Percentiles rank a stretch among this genome's conserved stretches.
Conservation (phyloP, 768 basidiomycete genomes). For the Leccinum longicurvipes region DNA sequence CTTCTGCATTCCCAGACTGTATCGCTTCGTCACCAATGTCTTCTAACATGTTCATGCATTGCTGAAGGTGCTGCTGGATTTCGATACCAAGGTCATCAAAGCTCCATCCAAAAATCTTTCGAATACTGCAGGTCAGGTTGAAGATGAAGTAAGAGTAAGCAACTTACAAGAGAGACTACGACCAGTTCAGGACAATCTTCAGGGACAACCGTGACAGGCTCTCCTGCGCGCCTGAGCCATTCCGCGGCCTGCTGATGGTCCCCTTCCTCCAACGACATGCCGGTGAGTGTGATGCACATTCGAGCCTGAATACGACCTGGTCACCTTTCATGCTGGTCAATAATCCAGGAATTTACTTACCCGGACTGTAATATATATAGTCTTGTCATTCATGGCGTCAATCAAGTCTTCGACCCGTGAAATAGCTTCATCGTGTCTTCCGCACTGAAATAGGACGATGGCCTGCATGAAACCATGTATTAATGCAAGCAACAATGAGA, state of each 20-base stretch:
- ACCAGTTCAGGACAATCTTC: not conserved
- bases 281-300: slow-evolving; percentile 1
- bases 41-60: not conserved
- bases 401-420: slow-evolving; percentile 4
- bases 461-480: not conserved
- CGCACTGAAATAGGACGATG: slow-evolving; percentile 4
- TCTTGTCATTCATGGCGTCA: not conserved
- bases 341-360: not conserved
- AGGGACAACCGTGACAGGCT: not conserved
- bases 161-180: slow-evolving; percentile 8
- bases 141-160: accelerated
- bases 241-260: not conserved
- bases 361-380: not conserved
- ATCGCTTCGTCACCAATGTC: not conserved
- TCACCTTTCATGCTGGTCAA: not conserved
- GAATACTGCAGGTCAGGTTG: not conserved
- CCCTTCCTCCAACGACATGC: not conserved
- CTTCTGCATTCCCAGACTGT: not conserved
- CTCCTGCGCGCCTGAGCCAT: not conserved
- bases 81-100: not conserved
- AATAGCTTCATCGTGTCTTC: not conserved
- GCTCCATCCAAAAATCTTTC: slow-evolving; percentile 11
- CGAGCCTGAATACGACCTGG: not conserved
- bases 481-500: accelerated
- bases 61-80: not conserved